These are phyloP conservation scores for Kandelia obovata DNA, from an alignment of 345 rosid genomes.

Conservation along the genomic window DNA sequence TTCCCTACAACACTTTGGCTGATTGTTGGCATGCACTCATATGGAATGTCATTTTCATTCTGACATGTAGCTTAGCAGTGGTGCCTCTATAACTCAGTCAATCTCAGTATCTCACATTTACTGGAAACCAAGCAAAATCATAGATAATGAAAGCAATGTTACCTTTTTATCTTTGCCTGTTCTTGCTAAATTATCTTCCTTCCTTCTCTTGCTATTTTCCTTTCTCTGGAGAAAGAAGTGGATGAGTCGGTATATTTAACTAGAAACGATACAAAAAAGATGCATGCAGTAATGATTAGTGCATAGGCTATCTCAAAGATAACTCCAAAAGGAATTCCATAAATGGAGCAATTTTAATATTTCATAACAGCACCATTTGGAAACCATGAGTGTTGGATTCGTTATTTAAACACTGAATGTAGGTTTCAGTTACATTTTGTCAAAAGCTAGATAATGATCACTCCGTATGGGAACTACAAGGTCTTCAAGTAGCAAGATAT, in stretches of 20 bases:
- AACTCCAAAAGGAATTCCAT: background rate
- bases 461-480: background rate
- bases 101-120: background rate
- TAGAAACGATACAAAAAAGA: background rate
- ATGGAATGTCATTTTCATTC: no score
- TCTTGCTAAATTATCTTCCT: slow-evolving; percentile 47
- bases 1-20: no score
- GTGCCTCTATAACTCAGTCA: background rate
- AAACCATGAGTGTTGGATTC: background rate
- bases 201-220: slow-evolving; percentile 68
- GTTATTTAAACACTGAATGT: background rate
- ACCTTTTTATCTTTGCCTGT: slow-evolving; percentile 67
- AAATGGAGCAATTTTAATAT: background rate
- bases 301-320: background rate
- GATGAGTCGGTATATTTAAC: background rate
- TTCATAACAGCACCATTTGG: background rate
- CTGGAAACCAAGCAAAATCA: background rate
- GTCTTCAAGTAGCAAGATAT: slow-evolving; percentile 7
- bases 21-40: no score
- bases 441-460: background rate
- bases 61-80: no score
- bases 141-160: slow-evolving; percentile 1
- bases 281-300: background rate
- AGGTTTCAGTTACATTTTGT: background rate
- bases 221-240: slow-evolving; percentile 48